Percentiles rank a stretch among this genome's conserved stretches.
Evolutionary conservation across 2,329 filamentous ascomycete genomes (phyloP).

Genomic region (Amphichorda felina): DNA sequence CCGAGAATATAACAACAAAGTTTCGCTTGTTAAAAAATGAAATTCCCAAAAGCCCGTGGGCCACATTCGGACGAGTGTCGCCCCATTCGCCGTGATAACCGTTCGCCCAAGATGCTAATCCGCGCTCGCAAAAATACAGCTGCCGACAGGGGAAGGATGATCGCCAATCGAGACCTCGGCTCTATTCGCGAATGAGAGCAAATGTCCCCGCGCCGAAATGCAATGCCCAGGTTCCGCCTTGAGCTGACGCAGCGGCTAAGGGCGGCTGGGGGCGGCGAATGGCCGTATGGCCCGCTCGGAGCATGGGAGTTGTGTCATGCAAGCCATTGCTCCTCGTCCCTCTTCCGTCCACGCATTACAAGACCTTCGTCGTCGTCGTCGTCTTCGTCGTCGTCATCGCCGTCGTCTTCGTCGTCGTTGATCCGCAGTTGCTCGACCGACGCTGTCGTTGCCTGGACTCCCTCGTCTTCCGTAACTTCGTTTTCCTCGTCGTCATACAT

Average conservation of each 20-base stretch:
- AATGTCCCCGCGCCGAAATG: background rate
- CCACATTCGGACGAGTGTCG: no score
- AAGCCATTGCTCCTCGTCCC: conserved; percentile 49
- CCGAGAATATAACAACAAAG: background rate
- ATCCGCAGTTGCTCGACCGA: conserved; percentile 26
- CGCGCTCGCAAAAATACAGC: no score
- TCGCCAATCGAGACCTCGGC: no score
- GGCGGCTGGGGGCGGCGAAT: background rate
- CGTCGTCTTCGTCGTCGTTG: conserved; percentile 26
- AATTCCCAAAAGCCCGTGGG: background rate
- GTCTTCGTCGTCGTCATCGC: conserved; percentile 30
- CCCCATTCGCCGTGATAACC: no score
- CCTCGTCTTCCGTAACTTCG: conserved; percentile 22
- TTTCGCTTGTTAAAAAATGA: background rate
- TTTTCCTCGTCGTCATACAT: conserved; percentile 53
- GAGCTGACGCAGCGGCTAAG: no score
- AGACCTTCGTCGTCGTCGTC: conserved; percentile 46
- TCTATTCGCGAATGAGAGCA: background rate
- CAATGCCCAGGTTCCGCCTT: background rate
- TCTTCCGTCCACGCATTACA: conserved; percentile 43
- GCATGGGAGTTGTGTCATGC: conserved; percentile 23
- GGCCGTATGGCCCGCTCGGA: background rate
- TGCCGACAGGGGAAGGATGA: no score
- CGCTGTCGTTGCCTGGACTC: conserved; percentile 17
- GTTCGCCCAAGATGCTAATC: no score